A percentile compares a stretch with the other conserved stretches of the same genome.
These are phyloP conservation scores for Lepraria neglecta DNA, from an alignment of 495 filamentous ascomycete genomes.

Conservation along the genomic window DNA sequence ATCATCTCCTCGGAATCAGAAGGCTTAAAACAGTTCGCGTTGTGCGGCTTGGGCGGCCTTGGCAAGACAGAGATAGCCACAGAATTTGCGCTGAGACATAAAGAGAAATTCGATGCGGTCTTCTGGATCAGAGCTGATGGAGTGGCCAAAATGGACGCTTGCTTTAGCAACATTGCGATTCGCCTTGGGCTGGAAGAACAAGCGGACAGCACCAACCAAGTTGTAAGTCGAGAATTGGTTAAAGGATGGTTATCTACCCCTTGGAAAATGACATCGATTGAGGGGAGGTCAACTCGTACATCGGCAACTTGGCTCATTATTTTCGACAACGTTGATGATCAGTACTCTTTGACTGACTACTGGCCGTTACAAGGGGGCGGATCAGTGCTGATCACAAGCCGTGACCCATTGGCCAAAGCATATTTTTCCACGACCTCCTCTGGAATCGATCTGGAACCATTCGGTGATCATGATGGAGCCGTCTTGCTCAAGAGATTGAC, in stretches of 20 bases:
- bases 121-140: slow-evolving; percentile 41
- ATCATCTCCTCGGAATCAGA: slow-evolving; percentile 18
- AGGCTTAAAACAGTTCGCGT: slow-evolving; percentile 27
- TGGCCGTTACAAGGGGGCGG: slow-evolving; percentile 33
- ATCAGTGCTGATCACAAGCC: slow-evolving; percentile 37
- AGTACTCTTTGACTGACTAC: slow-evolving; percentile 31
- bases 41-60: slow-evolving; percentile 38
- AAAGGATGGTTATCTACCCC: slow-evolving; percentile 34
- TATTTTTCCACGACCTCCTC: not conserved
- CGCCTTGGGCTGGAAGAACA: slow-evolving; percentile 33
- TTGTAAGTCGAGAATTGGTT: slow-evolving; percentile 31
- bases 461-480: slow-evolving; percentile 22
- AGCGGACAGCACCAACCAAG: slow-evolving; percentile 29
- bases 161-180: slow-evolving; percentile 33
- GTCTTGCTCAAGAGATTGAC: slow-evolving; percentile 12
- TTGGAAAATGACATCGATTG: slow-evolving; percentile 16
- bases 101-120: slow-evolving; percentile 35
- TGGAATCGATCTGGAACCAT: slow-evolving; percentile 23
- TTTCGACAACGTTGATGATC: slow-evolving; percentile 38
- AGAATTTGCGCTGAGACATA: slow-evolving; percentile 30
- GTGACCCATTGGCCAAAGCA: slow-evolving; percentile 28
- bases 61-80: slow-evolving; percentile 40
- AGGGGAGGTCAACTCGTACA: slow-evolving; percentile 8
- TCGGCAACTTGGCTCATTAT: slow-evolving; percentile 36
- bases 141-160: slow-evolving; percentile 29